These are phyloP conservation scores for Oidiodendron maius DNA, from an alignment of 495 filamentous ascomycete genomes.

Conservation along the genomic window DNA sequence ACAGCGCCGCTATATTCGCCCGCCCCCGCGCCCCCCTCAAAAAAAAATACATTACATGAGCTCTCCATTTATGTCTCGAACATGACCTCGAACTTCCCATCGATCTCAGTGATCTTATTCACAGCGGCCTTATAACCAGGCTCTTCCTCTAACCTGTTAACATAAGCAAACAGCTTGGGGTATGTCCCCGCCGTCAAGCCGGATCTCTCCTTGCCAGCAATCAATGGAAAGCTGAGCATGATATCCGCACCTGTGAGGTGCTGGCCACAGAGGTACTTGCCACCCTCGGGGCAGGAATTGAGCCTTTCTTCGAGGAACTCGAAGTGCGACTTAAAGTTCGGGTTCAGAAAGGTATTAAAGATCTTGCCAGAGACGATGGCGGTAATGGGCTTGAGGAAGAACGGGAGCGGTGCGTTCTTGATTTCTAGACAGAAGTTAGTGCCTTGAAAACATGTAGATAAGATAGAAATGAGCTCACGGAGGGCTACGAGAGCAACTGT, in stretches of 20 bases:
- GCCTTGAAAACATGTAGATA: background rate
- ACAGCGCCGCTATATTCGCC: too few relatives aligned
- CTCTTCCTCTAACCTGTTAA: constrained; percentile 51
- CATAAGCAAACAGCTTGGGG: constrained; percentile 55
- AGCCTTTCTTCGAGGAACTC: constrained; percentile 69
- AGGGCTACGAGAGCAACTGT: constrained; percentile 5
- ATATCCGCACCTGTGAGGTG: constrained; percentile 77
- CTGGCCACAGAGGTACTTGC: constrained; percentile 64
- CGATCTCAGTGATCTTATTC: constrained; percentile 54
- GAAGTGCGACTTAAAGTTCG: constrained; percentile 59
- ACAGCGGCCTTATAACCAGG: constrained; percentile 52
- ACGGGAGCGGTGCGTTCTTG: constrained; percentile 61
- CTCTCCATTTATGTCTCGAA: too few relatives aligned
- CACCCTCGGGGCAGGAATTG: constrained; percentile 53
- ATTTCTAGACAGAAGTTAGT: constrained; percentile 28
- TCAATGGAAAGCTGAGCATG: constrained; percentile 68
- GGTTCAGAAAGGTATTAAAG: constrained; percentile 50
- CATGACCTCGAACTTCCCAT: constrained; percentile 42
- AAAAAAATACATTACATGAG: too few relatives aligned
- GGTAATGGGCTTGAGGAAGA: constrained; percentile 81
- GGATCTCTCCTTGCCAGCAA: constrained; percentile 38
- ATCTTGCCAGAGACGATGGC: constrained; percentile 56
- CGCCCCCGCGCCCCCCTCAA: too few relatives aligned
- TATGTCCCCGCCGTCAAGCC: constrained; percentile 47
- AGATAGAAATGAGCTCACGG: constrained; percentile 15